Base-by-base conservation (phyloP, 1,284 basidiomycete species). In the Trichosporon sp. region DNA sequence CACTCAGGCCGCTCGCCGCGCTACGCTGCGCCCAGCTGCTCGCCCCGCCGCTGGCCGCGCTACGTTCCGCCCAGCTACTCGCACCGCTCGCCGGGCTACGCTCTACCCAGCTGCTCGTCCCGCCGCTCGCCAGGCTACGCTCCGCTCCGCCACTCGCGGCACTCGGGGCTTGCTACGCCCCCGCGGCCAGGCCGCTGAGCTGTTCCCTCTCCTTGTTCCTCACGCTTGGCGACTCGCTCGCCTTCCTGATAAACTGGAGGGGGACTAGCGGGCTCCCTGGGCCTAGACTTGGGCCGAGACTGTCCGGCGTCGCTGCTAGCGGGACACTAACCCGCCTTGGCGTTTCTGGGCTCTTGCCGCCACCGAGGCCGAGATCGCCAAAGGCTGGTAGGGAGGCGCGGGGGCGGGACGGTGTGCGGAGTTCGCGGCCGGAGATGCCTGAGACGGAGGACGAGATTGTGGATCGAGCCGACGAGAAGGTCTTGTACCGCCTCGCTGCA, bases 161-260 rank as follows among this genome's bases (percentile, higher is more conserved):
- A 16, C 46, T 16, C 46, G 23, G 14, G 23, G 13, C 13, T 16
- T 16, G 23, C 23, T 23, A n/a, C 16, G 49, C 49, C 21, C 49
- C 16, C 49, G 49, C 49, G 25, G 27, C 49, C 14, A 54, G 25
- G 27, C 49, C 27, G 10, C 27, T 31, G 19, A 63, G 23, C 27
- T 25, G 59, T 65, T 74, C 73, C 54, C 75, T 73, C 66, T 79
- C 76, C 52, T 65, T 70, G 31, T 75, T 72, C 31, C 75, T 64
- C n/a, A 73, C 64, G 6, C 64, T 64, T 1, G 78, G 76, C 37
- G 71, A 74, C 37, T 79, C 76, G 25, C 73, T 73, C 11, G 78
- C 78, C 56, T 72, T 74, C 29, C 73, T 66, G 58, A 80, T 73
- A 61, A 76, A 76, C 16, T 75, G 71, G 7, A 79, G 62, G 0